Base-by-base conservation (phyloP, 2,329 filamentous ascomycete genomes). In the Teratosphaeria epicoccoides region DNA sequence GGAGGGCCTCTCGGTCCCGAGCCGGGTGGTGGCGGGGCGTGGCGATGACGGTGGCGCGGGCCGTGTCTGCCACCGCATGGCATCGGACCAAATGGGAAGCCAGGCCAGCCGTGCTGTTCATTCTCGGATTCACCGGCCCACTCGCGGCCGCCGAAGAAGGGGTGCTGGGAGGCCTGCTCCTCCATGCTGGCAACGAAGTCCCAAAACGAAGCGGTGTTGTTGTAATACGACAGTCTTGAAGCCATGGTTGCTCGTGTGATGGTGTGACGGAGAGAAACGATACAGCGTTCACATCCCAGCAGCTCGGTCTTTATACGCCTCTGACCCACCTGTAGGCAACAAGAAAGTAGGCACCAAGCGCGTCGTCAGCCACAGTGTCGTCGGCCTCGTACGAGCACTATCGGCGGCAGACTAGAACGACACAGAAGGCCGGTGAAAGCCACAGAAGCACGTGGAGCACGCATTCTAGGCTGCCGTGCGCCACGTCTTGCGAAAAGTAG, bases 191-290 rank as follows among this genome's bases (percentile, higher is more conserved):
- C 70, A 49, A 80, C 59, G 54, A 76, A 77, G 63, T 80, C 76
- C 77, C 78, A 80, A 62, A 80, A 78, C 49, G 76, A 74, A 59
- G 73, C 70, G 4, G 71, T 71, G 51, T 73, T 70, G 53, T 79
- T 78, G 68, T 77, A 72, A 62, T 77, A 75, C 52, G 72, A 70
- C 54, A 79, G 67, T 14, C 25, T 46, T 57, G 74, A 74, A 61
- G 77, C 72, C 76, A 80, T 80, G 52, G 63, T 73, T 58, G 47
- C n/a, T 46, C 17, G 48, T 47, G 2, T 50, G 24, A 43, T 44
- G 12, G 46, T 23, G 28, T 55, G 37, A 22, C 40, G 43, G 33
- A 10, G 24, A 46, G 9, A 28, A 24, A 29, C 33, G 46, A 37
- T 20, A 22, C 7, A 48, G 24, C 10, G 44, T 48, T 9, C 9